Percentiles rank a stretch among this genome's conserved stretches.
Conservation (phyloP, 805 yeast species). For the Lachancea mirantina region DNA sequence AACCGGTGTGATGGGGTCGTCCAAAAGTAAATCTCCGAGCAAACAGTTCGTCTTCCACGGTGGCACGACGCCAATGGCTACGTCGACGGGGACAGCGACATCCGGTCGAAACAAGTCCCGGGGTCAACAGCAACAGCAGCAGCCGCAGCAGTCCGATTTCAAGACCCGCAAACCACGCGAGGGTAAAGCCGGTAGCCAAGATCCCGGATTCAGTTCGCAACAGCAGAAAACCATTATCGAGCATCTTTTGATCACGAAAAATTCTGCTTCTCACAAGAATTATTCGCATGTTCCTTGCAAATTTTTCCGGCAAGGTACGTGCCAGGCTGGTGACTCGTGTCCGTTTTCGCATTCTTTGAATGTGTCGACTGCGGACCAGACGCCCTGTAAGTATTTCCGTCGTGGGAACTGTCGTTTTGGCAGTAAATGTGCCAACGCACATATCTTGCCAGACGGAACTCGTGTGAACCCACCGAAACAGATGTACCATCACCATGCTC, state of each 20-base stretch:
- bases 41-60: too few relatives aligned
- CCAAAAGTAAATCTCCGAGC: too few relatives aligned
- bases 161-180: background rate
- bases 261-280: constrained; percentile 18
- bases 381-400: constrained; percentile 80
- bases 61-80: too few relatives aligned
- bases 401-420: constrained; percentile 98
- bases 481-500: constrained; percentile 20
- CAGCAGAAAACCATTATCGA: constrained; percentile 24
- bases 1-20: too few relatives aligned
- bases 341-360: constrained; percentile 81
- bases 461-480: constrained; percentile 46
- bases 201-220: constrained; percentile 16
- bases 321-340: constrained; percentile 91
- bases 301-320: constrained; percentile 83
- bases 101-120: background rate
- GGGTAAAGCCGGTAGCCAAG: constrained; percentile 1
- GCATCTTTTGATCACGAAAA: constrained; percentile 24
- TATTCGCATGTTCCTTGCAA: constrained; percentile 90
- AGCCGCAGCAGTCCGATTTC: background rate
- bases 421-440: constrained; percentile 88
- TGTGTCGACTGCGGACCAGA: constrained; percentile 37
- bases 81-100: too few relatives aligned
- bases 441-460: constrained; percentile 83
- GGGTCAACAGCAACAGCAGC: background rate